Evolutionary conservation across 2,329 filamentous ascomycete species (phyloP).

Genomic region (Westerdykella aurantiaca): DNA sequence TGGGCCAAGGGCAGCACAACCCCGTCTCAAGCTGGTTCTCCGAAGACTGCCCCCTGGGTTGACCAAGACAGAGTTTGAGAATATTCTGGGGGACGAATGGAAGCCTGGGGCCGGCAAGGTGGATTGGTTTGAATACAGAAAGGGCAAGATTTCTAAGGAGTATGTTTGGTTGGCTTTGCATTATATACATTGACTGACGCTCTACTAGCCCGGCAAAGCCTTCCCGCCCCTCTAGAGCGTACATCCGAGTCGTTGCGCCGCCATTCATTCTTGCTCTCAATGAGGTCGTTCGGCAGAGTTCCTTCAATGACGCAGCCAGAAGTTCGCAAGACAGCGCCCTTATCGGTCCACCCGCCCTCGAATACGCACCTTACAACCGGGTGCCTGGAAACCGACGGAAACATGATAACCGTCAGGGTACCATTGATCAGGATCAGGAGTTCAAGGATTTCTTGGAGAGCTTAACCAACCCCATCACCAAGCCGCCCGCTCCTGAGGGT

Average conservation of each 20-base stretch:
- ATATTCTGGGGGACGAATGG: constrained; percentile 73
- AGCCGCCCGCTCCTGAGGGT: constrained; percentile 49
- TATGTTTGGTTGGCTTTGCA: constrained; percentile 41
- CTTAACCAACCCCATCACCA: constrained; percentile 68
- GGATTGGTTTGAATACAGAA: constrained; percentile 72
- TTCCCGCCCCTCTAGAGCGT: constrained; percentile 72
- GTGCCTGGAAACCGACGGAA: constrained; percentile 69
- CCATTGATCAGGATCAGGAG: constrained; percentile 92
- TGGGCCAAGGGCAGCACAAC: constrained; percentile 42
- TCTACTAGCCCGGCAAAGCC: constrained; percentile 68
- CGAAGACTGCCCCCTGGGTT: constrained; percentile 81
- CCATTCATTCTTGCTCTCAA: constrained; percentile 62
- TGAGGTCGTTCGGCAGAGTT: constrained; percentile 60
- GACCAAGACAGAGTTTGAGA: constrained; percentile 70
- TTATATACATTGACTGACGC: constrained; percentile 1
- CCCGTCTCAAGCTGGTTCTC: constrained; percentile 77
- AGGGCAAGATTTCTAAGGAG: constrained; percentile 79
- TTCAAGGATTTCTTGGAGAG: constrained; percentile 90
- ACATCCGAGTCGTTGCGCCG: constrained; percentile 72
- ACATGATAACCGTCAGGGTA: constrained; percentile 79
- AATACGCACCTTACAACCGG: constrained; percentile 79
- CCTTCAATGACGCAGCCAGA: constrained; percentile 77
- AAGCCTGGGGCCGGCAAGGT: constrained; percentile 71
- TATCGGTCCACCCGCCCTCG: constrained; percentile 70
- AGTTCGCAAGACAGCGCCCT: constrained; percentile 67